These are phyloP conservation scores for Cyanodermella asteris DNA, from an alignment of 2,329 filamentous ascomycete genomes.

Conservation along the genomic window DNA sequence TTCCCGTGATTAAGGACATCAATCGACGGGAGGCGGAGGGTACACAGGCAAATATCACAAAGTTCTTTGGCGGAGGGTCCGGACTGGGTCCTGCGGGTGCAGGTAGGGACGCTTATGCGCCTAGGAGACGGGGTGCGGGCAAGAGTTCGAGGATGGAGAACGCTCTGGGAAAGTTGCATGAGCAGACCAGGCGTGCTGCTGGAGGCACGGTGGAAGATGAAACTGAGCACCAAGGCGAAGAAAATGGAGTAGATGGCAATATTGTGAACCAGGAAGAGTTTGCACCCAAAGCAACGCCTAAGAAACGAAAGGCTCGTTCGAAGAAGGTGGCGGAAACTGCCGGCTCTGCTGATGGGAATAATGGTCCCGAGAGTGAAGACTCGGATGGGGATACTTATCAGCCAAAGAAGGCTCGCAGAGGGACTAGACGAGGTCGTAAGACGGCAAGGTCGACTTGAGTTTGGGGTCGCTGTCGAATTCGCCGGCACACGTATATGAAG, in stretches of 20 bases:
- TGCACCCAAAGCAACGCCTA: too few species aligned
- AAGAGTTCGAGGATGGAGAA: slow-evolving; percentile 57
- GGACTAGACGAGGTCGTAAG: too few species aligned
- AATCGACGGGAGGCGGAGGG: slow-evolving; percentile 72
- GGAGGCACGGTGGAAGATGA: slow-evolving; percentile 10
- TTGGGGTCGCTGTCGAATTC: too few species aligned
- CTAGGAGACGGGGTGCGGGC: slow-evolving; percentile 37
- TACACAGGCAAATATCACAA: slow-evolving; percentile 90
- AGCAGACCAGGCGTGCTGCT: slow-evolving; percentile 23
- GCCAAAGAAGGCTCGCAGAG: too few species aligned
- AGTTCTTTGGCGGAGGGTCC: slow-evolving; percentile 59
- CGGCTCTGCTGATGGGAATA: too few species aligned
- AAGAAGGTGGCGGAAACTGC: too few species aligned
- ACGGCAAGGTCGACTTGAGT: too few species aligned
- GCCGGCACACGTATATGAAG: too few species aligned
- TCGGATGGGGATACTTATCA: too few species aligned
- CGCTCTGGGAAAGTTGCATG: slow-evolving; percentile 46
- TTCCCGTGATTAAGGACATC: slow-evolving; percentile 91
- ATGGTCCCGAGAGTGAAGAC: too few species aligned
- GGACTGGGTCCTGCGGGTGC: slow-evolving; percentile 33
- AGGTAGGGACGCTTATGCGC: slow-evolving; percentile 42
- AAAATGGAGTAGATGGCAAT: slow-evolving; percentile 59
- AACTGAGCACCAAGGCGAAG: too few species aligned
- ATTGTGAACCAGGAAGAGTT: slow-evolving; percentile 68
- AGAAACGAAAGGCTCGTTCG: too few species aligned